Base-by-base conservation (phyloP, 2,329 filamentous ascomycete genomes). In the Tolypocladium endophyticum region DNA sequence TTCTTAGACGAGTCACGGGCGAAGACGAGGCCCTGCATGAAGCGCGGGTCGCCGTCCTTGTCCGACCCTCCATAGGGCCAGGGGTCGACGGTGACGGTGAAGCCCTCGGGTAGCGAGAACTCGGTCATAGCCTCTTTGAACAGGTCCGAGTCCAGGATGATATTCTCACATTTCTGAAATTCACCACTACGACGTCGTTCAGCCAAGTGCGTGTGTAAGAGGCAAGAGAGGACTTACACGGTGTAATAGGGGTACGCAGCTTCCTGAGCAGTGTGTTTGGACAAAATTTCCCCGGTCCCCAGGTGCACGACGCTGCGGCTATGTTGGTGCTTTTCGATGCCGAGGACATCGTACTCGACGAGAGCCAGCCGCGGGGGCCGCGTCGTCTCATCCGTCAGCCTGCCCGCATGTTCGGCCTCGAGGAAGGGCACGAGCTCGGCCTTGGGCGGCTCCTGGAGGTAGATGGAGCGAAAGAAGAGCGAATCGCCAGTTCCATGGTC, bases 1-100 rank as follows among this genome's bases (percentile, higher is more conserved):
- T 74, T 71, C 41, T 72, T 77, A 20, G 71, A 68, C 4, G 70
- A 60, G 60, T 79, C 73, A 16, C 72, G 72, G n/a, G 76, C 77
- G 64, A 79, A 82, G 50, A 81, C 75, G 1, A 82, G 72, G 47
- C 78, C 80, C 56, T 81, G 78, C 75, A 82, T 79, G 58, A 74
- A 75, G 20, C 77, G 74, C 7, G 74, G 73, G 28, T 71, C 68
- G 55, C 76, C 74, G 5, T 75, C 72, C 4, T 67, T 67, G 59
- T 77, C 75, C 1, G 71, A 69, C 2, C 75, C 76, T 8, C 79
- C 79, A 62, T 90, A 91, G 50, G 89, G 89, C 88, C 88, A 91
- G 0, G 82, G 63, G 83, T 80, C 77, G 63, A 79, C 78, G 45
- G 71, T 72, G 57, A 79, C 63, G 56, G 66, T 64, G 59, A 78